phyloP scores from a whole-genome alignment of 371 early-diverging fungal genomes.

The Haplosporangium sp. region DNA sequence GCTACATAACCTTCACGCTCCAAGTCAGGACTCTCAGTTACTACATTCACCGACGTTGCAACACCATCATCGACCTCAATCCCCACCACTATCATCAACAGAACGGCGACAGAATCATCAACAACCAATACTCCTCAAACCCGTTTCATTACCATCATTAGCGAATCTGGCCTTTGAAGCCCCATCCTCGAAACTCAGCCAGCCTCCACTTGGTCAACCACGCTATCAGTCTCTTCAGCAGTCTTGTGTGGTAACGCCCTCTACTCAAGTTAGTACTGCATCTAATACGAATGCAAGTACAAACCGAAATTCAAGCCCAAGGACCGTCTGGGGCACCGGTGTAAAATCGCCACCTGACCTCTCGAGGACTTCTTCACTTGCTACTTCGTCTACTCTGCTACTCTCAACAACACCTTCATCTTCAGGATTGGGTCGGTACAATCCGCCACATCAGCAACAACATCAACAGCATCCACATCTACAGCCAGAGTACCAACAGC shows the following conservation, averaged over 20 bases:
- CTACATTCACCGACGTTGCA: not conserved
- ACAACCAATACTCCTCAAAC: slow-evolving; percentile 27
- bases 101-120: slow-evolving; percentile 30
- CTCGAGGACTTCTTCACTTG: not conserved
- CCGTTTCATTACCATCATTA: slow-evolving; percentile 25
- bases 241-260: slow-evolving; percentile 16
- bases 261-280: slow-evolving; percentile 12
- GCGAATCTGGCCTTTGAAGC: not conserved
- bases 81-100: slow-evolving; percentile 1
- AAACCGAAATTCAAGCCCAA: not conserved
- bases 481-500: not conserved
- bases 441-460: not conserved
- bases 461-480: not conserved
- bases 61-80: not conserved
- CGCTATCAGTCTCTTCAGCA: slow-evolving; percentile 32
- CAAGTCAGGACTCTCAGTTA: not conserved
- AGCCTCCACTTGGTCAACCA: slow-evolving; percentile 46
- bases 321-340: not conserved
- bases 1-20: slow-evolving; percentile 1
- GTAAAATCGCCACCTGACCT: not conserved
- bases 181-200: slow-evolving; percentile 3
- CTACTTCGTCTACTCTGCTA: not conserved
- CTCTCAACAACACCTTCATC: not conserved
- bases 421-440: too few species aligned
- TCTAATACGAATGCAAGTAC: slow-evolving; percentile 17